A percentile compares a stretch with the other conserved stretches of the same genome.
Conservation (phyloP, 345 rosid genomes). For the Euclidium syriacum region DNA sequence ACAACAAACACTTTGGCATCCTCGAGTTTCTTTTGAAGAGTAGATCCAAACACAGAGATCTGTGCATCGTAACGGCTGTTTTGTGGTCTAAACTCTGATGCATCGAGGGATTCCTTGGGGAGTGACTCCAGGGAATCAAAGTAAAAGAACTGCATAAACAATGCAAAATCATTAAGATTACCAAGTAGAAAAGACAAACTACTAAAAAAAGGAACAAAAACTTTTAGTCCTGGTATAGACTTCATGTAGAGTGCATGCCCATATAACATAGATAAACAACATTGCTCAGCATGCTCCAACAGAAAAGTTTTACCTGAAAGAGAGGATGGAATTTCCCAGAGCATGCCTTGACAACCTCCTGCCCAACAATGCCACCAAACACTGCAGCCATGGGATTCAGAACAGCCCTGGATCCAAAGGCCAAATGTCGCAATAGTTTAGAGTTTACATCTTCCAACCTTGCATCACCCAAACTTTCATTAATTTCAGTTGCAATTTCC, state of each 20-base stretch:
- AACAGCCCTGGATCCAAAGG: conserved; percentile 88
- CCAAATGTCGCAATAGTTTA: conserved; percentile 59
- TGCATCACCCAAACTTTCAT: conserved; percentile 56
- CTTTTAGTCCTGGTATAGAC: neutral
- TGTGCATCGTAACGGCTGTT: conserved; percentile 84
- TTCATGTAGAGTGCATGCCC: neutral
- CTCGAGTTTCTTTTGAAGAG: conserved; percentile 72
- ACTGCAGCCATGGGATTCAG: conserved; percentile 95
- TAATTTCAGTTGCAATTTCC: conserved; percentile 39
- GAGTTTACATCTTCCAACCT: conserved; percentile 59
- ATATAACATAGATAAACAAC: neutral
- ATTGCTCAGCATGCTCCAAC: neutral
- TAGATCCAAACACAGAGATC: conserved; percentile 82
- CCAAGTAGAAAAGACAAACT: neutral
- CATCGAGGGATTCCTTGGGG: conserved; percentile 56
- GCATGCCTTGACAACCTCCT: conserved; percentile 90
- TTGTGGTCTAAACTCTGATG: conserved; percentile 54
- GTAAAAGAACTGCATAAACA: conserved; percentile 65
- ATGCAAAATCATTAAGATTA: conserved; percentile 6
- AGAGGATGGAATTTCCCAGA: conserved; percentile 93
- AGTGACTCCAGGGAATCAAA: conserved; percentile 85
- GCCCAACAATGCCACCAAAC: conserved; percentile 93
- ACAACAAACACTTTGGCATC: conserved; percentile 69
- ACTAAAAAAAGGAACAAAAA: neutral
- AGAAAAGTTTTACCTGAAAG: conserved; percentile 50